These are phyloP conservation scores for Penicillium janthinellum DNA, from an alignment of 2,329 filamentous ascomycete genomes.

Conservation along the genomic window DNA sequence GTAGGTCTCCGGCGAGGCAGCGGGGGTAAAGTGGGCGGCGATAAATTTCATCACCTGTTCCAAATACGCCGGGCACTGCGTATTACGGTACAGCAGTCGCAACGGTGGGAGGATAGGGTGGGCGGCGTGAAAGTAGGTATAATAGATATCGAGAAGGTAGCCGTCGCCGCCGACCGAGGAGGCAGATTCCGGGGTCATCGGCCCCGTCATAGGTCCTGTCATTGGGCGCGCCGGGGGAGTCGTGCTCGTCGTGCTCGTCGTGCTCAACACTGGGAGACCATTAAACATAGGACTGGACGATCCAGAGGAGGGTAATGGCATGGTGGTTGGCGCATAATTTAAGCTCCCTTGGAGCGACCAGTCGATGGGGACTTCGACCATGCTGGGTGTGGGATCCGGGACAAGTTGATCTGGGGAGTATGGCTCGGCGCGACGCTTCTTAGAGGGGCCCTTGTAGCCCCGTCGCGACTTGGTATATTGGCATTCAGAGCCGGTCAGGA, in stretches of 20 bases:
- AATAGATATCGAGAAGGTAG: slow-evolving; percentile 57
- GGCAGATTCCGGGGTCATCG: slow-evolving; percentile 41
- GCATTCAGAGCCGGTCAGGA: slow-evolving; percentile 61
- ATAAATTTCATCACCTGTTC: slow-evolving; percentile 60
- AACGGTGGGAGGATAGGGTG: slow-evolving; percentile 60
- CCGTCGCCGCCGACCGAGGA: slow-evolving; percentile 37
- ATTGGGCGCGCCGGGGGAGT: slow-evolving; percentile 4
- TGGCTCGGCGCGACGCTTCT: slow-evolving; percentile 45
- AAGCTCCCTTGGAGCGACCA: slow-evolving; percentile 41
- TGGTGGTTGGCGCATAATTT: slow-evolving; percentile 25
- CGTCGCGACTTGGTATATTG: slow-evolving; percentile 73
- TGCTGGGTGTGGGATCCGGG: slow-evolving; percentile 47
- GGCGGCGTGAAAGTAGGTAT: slow-evolving; percentile 56
- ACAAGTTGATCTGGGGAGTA: slow-evolving; percentile 48
- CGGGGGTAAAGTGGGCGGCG: slow-evolving; percentile 56
- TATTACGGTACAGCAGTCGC: slow-evolving; percentile 40
- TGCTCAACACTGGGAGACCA: slow-evolving; percentile 13
- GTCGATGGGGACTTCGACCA: slow-evolving; percentile 43
- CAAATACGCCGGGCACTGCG: slow-evolving; percentile 49
- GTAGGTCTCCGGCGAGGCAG: slow-evolving; percentile 49
- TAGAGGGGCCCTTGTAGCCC: slow-evolving; percentile 71
- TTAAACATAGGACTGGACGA: slow-evolving; percentile 31
- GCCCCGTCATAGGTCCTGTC: slow-evolving; percentile 25
- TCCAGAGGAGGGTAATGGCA: slow-evolving; percentile 28
- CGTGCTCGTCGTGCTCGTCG: slow-evolving; percentile 16